Conservation (phyloP, 306 rosid species). For the Abrus pulchellus region DNA sequence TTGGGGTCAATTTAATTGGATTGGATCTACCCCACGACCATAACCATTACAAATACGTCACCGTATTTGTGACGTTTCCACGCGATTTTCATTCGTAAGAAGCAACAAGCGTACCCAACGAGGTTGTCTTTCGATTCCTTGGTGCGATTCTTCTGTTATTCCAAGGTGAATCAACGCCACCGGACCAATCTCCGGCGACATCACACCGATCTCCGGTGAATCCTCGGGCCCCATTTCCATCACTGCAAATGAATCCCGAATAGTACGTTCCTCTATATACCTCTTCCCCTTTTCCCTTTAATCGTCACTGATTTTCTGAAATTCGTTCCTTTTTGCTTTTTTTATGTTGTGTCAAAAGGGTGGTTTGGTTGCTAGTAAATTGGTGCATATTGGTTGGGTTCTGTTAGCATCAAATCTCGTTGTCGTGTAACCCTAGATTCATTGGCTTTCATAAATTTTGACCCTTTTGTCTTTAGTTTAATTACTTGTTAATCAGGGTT, state of each 20-base stretch:
- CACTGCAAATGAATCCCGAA: slow-evolving; percentile 54
- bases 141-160: slow-evolving; percentile 18
- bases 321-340: slow-evolving; percentile 27
- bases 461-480: neutral
- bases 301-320: neutral
- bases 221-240: slow-evolving; percentile 14
- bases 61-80: slow-evolving; percentile 43
- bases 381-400: neutral
- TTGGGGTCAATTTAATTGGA: slow-evolving; percentile 1
- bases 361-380: slow-evolving; percentile 11
- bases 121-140: slow-evolving; percentile 38
- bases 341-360: neutral
- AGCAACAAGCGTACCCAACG: slow-evolving; percentile 32
- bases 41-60: slow-evolving; percentile 42
- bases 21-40: neutral
- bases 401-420: neutral
- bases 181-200: slow-evolving; percentile 37
- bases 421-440: slow-evolving; percentile 54
- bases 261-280: slow-evolving; percentile 49
- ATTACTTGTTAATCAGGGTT: neutral
- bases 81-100: slow-evolving; percentile 39
- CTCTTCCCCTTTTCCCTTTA: neutral
- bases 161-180: slow-evolving; percentile 32
- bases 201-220: slow-evolving; percentile 31
- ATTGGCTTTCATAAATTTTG: slow-evolving; percentile 18